These are phyloP conservation scores for Batkoa obscura DNA, from an alignment of 371 early-diverging fungal genomes.

Conservation along the genomic window DNA sequence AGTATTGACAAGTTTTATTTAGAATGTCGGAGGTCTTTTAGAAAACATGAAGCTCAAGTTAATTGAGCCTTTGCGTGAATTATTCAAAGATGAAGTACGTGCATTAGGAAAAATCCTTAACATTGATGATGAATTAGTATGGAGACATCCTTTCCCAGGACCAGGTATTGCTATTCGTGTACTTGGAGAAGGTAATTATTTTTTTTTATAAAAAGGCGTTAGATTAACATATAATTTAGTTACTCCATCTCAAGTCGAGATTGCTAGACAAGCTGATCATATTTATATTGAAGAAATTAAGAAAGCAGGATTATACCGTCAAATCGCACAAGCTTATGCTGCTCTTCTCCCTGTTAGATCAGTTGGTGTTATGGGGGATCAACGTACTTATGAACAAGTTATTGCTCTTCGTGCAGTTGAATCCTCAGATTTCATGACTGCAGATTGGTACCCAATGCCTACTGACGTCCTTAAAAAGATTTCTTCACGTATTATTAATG, in stretches of 20 bases:
- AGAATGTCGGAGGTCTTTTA: constrained; percentile 90
- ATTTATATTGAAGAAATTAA: constrained; percentile 97
- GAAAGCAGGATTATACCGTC: constrained; percentile 83
- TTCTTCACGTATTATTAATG: constrained; percentile 86
- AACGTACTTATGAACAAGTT: constrained; percentile 94
- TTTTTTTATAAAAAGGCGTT: not conserved
- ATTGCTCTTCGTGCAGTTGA: constrained; percentile 93
- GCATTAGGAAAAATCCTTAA: constrained; percentile 70
- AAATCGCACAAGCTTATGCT: constrained; percentile 94
- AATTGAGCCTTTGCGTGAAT: constrained; percentile 91
- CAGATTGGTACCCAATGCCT: constrained; percentile 83
- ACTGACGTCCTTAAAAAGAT: constrained; percentile 71
- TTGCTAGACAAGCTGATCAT: constrained; percentile 83
- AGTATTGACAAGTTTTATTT: too few species aligned
- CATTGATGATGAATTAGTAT: constrained; percentile 84
- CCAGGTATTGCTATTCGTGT: constrained; percentile 96
- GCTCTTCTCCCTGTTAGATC: constrained; percentile 84
- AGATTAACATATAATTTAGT: constrained; percentile 17
- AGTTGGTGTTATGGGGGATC: constrained; percentile 97
- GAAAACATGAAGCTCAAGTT: constrained; percentile 93
- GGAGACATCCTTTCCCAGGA: constrained; percentile 98
- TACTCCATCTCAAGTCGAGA: constrained; percentile 73
- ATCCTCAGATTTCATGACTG: constrained; percentile 94
- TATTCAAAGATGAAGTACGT: constrained; percentile 97
- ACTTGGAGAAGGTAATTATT: constrained; percentile 45